Evolutionary conservation across 73 alveolate species (phyloP).

Genomic region (Paramecium biaurelia): DNA sequence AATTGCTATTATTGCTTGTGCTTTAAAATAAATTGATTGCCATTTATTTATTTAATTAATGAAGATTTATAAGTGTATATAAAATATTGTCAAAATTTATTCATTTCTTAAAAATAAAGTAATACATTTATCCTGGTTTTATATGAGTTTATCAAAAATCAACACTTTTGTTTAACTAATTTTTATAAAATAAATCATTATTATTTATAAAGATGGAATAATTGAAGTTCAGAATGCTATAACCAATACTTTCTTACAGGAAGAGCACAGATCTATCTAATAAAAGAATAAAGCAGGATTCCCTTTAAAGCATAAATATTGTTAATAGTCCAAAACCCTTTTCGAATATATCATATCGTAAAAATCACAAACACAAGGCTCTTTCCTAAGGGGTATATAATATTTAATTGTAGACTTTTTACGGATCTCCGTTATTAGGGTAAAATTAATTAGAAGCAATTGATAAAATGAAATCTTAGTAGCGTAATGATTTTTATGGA

Average conservation of each 20-base stretch:
- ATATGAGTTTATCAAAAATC: not conserved
- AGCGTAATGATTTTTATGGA: slow-evolving; percentile 1
- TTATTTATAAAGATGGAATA: not conserved
- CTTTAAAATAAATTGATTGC: not conserved
- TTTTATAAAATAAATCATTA: not conserved
- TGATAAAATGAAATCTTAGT: not conserved
- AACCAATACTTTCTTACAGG: not conserved
- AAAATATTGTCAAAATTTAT: not conserved
- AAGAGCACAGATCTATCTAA: not conserved
- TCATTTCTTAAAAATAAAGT: not conserved
- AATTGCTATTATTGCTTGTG: not conserved
- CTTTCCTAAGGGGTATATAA: not conserved
- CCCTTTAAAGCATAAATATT: not conserved
- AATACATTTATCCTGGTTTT: not conserved
- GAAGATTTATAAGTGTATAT: not conserved
- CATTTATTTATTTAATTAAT: not conserved
- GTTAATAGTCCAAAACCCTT: not conserved
- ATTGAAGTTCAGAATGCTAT: not conserved
- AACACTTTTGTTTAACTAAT: not conserved
- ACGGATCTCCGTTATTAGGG: not conserved
- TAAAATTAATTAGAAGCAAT: not conserved
- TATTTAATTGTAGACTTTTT: not conserved
- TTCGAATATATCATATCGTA: not conserved
- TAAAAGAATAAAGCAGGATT: not conserved
- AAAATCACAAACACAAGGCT: not conserved